Evolutionary conservation across 108 stramenopile species (phyloP).

Genomic region (Skeletonema potamos): DNA sequence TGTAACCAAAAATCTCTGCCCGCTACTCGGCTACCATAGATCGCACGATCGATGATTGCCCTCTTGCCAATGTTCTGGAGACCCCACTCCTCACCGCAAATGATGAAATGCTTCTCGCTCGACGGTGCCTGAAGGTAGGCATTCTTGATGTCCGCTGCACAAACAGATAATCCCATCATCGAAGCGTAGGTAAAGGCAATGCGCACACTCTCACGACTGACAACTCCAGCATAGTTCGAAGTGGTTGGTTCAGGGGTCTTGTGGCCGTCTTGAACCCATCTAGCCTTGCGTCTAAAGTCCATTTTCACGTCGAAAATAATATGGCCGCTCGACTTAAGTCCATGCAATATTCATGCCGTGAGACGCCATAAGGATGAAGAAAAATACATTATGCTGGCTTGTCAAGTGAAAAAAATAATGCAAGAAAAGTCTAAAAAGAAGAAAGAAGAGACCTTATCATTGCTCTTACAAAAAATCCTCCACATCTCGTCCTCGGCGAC

Average conservation of each 20-base stretch:
- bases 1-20: constrained; percentile 51
- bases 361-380: too few species aligned
- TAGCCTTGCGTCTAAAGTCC: too few species aligned
- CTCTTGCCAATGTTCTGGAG: constrained; percentile 32
- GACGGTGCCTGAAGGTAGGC: constrained; percentile 33
- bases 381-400: too few species aligned
- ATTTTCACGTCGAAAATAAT: too few species aligned
- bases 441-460: too few species aligned
- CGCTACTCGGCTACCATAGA: constrained; percentile 55
- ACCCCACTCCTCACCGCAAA: constrained; percentile 52
- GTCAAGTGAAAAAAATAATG: too few species aligned
- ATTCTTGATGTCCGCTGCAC: constrained; percentile 29
- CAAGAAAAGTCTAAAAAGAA: too few species aligned
- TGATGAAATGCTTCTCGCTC: constrained; percentile 11
- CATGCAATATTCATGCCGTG: too few species aligned
- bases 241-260: background rate
- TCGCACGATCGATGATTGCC: constrained; percentile 44
- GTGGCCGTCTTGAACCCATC: constrained; percentile 45
- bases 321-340: too few species aligned
- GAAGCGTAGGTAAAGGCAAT: constrained; percentile 12
- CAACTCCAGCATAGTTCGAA: constrained; percentile 46
- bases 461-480: too few species aligned
- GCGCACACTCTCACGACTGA: constrained; percentile 14
- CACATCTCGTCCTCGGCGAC: too few species aligned
- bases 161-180: constrained; percentile 2